phyloP scores from a whole-genome alignment of 257 asterid genomes.

The Solanum pimpinellifolium region DNA sequence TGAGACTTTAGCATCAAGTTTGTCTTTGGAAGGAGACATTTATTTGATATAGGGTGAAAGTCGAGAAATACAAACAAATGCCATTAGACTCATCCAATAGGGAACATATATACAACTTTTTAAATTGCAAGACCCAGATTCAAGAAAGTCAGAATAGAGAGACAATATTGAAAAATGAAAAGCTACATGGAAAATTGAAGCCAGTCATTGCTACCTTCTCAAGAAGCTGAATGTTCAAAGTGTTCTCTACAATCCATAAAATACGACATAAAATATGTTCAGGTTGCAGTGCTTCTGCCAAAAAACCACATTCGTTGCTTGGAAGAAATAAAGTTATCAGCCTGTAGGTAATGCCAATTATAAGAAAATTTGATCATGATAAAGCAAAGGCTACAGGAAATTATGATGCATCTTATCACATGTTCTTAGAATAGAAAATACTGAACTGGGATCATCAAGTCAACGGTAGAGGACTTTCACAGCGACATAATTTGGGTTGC shows the following conservation, averaged over 20 bases:
- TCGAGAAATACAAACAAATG: not conserved
- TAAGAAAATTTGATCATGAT: conserved; percentile 6
- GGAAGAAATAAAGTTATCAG: conserved; percentile 61
- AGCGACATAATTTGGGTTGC: not conserved
- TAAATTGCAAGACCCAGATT: not conserved
- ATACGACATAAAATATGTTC: conserved; percentile 63
- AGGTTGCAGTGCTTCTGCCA: conserved; percentile 62
- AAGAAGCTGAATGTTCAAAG: conserved; percentile 59
- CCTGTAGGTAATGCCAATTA: conserved; percentile 32
- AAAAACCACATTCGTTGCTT: conserved; percentile 46
- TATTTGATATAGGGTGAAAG: not conserved
- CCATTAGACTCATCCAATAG: not conserved
- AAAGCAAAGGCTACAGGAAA: not conserved
- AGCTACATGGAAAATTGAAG: not conserved
- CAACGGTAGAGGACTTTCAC: not conserved
- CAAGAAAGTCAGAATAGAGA: not conserved
- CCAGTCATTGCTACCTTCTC: conserved; percentile 41
- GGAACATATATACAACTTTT: not conserved
- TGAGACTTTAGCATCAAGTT: not conserved
- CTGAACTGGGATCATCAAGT: not conserved
- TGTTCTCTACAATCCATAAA: conserved; percentile 78
- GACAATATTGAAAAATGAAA: not conserved
- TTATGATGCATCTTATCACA: not conserved
- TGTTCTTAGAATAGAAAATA: not conserved
- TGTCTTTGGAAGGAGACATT: not conserved